Base-by-base conservation (phyloP, 2,329 filamentous ascomycete genomes). In the Helminthosporium solani region DNA sequence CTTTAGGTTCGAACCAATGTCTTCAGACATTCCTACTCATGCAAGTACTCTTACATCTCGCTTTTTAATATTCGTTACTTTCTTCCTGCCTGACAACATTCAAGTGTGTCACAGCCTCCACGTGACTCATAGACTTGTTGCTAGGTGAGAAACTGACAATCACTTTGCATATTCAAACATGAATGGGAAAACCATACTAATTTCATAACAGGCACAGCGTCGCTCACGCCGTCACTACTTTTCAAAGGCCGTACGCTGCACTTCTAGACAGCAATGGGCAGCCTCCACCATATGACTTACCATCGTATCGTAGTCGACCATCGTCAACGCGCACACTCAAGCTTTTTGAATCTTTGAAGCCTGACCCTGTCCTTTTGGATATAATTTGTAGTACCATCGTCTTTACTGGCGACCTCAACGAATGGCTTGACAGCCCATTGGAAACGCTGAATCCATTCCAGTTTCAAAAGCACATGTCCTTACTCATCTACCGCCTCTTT, bases 21-120 rank as follows among this genome's bases (percentile, higher is more conserved):
- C 44, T 69, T 33, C 64, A 69, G 38, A 55, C 57, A 1, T 68
- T 64, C 40, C 54, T 69, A 19, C 43, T 69, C 20, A 60, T 64
- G 66, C 67, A 43, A 61, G 63, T 48, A 15, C 15, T 15, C 23
- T 7, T 39, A 7, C 40, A n/a, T 41, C 20, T 30, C 19, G n/a
- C n/a, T n/a, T 21, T n/a, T 16, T 7, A 35, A 25, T 5, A 25
- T 25, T 25, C 23, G 9, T 25, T 25, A 9, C 9, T 40, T 20
- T 36, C 20, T 28, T 36, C 20, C 23, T 28, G 2, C 11, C 30
- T 20, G 16, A 3, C 34, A 12, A 20, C 16, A n/a, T 19, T 16
- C 9, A n/a, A 18, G 34, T 7, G n/a, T 36, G 34, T 18, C 18
- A 11, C n/a, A n/a, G n/a, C n/a, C n/a, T n/a, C n/a, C n/a, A n/a